Percentiles rank a stretch among this genome's conserved stretches.
These are phyloP conservation scores for Ganoderma sp. DNA, from an alignment of 1,284 basidiomycete species.

Conservation along the genomic window DNA sequence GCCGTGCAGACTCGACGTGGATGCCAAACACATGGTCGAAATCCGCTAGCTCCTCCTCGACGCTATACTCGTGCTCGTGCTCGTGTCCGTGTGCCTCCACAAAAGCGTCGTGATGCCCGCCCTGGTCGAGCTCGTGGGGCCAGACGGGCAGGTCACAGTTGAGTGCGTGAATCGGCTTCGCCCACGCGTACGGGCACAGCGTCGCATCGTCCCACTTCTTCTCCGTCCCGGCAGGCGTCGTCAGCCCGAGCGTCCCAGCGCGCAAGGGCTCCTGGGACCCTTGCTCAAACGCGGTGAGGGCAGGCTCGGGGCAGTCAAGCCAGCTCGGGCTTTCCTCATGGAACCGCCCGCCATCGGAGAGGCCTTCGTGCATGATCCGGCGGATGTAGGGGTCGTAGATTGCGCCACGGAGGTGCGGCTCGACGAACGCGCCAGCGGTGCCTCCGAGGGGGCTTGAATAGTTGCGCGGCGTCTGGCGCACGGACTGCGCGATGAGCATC, in stretches of 20 bases:
- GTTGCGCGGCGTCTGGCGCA: slow-evolving; percentile 75
- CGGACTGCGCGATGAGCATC: slow-evolving; percentile 79
- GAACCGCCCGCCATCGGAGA: slow-evolving; percentile 64
- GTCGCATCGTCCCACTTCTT: slow-evolving; percentile 55
- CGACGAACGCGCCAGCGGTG: slow-evolving; percentile 58
- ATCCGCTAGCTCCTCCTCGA: slow-evolving; percentile 9
- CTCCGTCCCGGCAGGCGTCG: slow-evolving; percentile 26
- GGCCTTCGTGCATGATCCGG: slow-evolving; percentile 84
- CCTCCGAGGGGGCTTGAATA: slow-evolving; percentile 71
- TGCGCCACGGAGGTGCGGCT: slow-evolving; percentile 74
- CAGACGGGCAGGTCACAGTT: slow-evolving; percentile 77
- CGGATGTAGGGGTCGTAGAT: slow-evolving; percentile 91
- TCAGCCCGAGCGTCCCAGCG: slow-evolving; percentile 25
- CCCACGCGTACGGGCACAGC: slow-evolving; percentile 84
- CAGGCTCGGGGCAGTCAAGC: slow-evolving; percentile 64
- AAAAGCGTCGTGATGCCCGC: slow-evolving; percentile 13
- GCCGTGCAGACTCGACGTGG: slow-evolving; percentile 12
- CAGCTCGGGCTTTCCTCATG: slow-evolving; percentile 61
- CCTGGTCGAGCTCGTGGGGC: slow-evolving; percentile 67
- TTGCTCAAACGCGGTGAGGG: neutral
- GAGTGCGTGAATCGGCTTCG: slow-evolving; percentile 69
- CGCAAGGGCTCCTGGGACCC: slow-evolving; percentile 27
- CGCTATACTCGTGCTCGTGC: slow-evolving; percentile 14
- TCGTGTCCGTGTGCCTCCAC: slow-evolving; percentile 17
- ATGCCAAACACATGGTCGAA: slow-evolving; percentile 6